Base-by-base conservation (phyloP, 2,329 filamentous ascomycete species). In the Aspergillus tubingensis region DNA sequence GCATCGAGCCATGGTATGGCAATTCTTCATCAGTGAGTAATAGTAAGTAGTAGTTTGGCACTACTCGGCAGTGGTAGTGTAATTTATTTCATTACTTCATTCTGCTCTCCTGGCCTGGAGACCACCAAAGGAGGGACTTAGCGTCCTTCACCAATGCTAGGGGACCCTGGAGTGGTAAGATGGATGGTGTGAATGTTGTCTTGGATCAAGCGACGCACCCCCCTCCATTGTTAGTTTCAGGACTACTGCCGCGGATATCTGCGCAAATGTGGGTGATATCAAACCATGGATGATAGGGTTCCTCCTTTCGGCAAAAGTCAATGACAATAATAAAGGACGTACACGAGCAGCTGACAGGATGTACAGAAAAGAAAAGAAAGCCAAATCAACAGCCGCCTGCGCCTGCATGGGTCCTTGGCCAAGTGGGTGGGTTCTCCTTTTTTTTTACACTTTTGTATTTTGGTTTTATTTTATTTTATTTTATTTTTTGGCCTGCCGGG, bases 401-500 rank as follows among this genome's bases (percentile, higher is more conserved):
- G 54, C 60, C 60, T 62, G 49, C 47, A 54, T 49, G 60, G 57
- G 58, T 62, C 57, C 52, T 62, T 54, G 54, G 57, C 57, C 32
- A 11, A 36, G 11, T 56, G 52, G 52, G 52, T 59, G 60, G 60
- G 50, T 30, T 57, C 38, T 41, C 44, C 32, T 30, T 56, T 41
- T 41, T 13, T 36, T 36, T 36, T 15, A 27, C 25, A 27, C 25
- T 27, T 27, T 27, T 8, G 25, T 27, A 27, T 8, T 27, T 3
- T 27, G 25, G 7, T 8, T 27, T 8, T 27, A 27, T 27, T 27
- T 32, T 11, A 10, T 4, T 10, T 32, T 32, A 11, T 11, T 32
- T 32, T 32, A 10, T 32, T 32, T 21, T 53, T 21, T 13, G 11
- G 32, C 30, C 32, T 53, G 32, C 32, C 50, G 30, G 25, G 32